Conservation (phyloP, 164 flowering plant species). For the Protea cynaroides region DNA sequence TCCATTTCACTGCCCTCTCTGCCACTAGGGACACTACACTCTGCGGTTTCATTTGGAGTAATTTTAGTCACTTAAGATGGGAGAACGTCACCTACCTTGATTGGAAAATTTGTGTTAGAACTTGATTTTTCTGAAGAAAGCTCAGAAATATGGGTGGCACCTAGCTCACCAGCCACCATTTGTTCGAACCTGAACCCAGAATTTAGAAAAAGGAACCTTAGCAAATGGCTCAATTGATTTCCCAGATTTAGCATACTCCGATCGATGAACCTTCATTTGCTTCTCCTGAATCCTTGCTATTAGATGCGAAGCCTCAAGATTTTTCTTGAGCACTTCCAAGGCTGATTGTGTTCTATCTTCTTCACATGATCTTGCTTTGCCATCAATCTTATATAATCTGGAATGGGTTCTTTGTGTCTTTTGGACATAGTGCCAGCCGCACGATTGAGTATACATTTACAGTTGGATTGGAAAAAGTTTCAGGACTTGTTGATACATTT, state of each 20-base stretch:
- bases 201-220: slow-evolving; percentile 12
- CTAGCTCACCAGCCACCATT: slow-evolving; percentile 10
- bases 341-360: slow-evolving; percentile 20
- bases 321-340: slow-evolving; percentile 22
- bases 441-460: no score
- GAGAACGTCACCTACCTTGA: slow-evolving; percentile 6
- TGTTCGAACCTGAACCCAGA: slow-evolving; percentile 14
- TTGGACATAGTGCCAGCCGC: no score
- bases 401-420: no score
- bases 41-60: slow-evolving; percentile 5
- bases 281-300: slow-evolving; percentile 31
- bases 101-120: slow-evolving; percentile 1
- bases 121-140: slow-evolving; percentile 11
- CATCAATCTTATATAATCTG: slow-evolving; percentile 34
- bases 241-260: slow-evolving; percentile 35
- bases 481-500: no score
- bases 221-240: slow-evolving; percentile 20
- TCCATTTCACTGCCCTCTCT: no score
- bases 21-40: not conserved
- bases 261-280: slow-evolving; percentile 21
- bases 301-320: slow-evolving; percentile 31
- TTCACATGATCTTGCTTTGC: slow-evolving; percentile 28
- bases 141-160: slow-evolving; percentile 6
- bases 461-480: no score
- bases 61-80: slow-evolving; percentile 8